These are phyloP conservation scores for Apiotrichum veenhuisii DNA, from an alignment of 1,284 basidiomycete species.

Conservation along the genomic window DNA sequence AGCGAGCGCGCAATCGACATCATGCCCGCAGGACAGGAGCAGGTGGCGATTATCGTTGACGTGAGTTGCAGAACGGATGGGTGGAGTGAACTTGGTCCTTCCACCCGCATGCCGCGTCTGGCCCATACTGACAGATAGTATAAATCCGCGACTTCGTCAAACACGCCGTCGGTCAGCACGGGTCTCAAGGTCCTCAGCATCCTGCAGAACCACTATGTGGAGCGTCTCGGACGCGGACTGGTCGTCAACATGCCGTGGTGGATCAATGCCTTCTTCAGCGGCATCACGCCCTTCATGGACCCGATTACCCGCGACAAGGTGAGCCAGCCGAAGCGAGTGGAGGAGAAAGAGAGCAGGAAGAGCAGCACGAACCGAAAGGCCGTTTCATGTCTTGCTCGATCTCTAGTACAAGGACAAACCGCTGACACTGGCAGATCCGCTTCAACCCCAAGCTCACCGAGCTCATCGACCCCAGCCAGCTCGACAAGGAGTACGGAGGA, in stretches of 20 bases:
- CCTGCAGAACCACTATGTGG: constrained; percentile 85
- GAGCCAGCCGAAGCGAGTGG: too few relatives aligned
- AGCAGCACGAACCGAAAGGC: too few relatives aligned
- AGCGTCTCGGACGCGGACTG: constrained; percentile 73
- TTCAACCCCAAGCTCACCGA: constrained; percentile 80
- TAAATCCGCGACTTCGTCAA: constrained; percentile 61
- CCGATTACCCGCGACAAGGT: constrained; percentile 87
- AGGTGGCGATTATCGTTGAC: constrained; percentile 74
- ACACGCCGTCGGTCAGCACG: constrained; percentile 73
- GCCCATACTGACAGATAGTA: background rate
- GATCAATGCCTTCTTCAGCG: constrained; percentile 80
- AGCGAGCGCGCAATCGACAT: constrained; percentile 81
- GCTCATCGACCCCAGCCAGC: constrained; percentile 68
- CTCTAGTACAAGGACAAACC: too few relatives aligned
- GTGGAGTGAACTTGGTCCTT: background rate
- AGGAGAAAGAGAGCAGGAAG: too few relatives aligned
- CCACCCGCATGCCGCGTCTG: too few relatives aligned
- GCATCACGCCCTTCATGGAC: constrained; percentile 81
- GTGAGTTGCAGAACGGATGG: constrained; percentile 21
- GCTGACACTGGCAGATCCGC: too few relatives aligned
- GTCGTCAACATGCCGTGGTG: constrained; percentile 76
- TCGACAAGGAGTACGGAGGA: constrained; percentile 79
- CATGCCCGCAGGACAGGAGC: constrained; percentile 76
- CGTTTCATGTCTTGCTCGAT: too few relatives aligned
- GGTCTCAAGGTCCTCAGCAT: constrained; percentile 76